Conservation (phyloP, 306 rosid genomes). For the Castanea sativa region DNA sequence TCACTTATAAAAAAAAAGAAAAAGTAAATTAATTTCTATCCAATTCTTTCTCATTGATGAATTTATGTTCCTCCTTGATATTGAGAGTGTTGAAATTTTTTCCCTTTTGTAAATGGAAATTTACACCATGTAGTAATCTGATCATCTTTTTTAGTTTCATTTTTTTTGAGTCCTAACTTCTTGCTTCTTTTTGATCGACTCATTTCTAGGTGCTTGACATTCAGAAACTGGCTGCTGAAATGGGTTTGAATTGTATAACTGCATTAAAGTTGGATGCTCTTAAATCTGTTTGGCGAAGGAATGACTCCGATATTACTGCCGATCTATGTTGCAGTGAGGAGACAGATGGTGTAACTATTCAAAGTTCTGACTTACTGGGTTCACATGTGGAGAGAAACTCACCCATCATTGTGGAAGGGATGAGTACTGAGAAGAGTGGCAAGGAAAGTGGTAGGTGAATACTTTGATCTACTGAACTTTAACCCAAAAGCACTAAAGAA, state of each 20-base stretch:
- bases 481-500: slow-evolving; percentile 7
- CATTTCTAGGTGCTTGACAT: slow-evolving; percentile 69
- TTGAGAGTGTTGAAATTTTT: neutral
- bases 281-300: slow-evolving; percentile 64
- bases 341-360: slow-evolving; percentile 31
- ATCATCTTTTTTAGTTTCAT: neutral
- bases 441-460: slow-evolving; percentile 56
- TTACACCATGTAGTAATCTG: neutral
- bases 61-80: neutral
- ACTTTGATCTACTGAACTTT: slow-evolving; percentile 19
- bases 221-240: slow-evolving; percentile 84
- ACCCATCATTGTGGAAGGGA: slow-evolving; percentile 30
- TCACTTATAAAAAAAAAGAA: too few species aligned
- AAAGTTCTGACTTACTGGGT: slow-evolving; percentile 30
- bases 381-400: slow-evolving; percentile 42
- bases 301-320: slow-evolving; percentile 32
- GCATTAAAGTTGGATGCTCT: slow-evolving; percentile 80
- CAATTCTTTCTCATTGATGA: neutral
- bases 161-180: neutral
- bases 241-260: slow-evolving; percentile 83
- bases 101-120: neutral
- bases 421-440: slow-evolving; percentile 32
- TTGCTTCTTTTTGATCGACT: slow-evolving; percentile 9
- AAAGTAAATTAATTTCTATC: neutral
- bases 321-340: slow-evolving; percentile 35